Base-by-base conservation (phyloP, 768 basidiomycete genomes). In the Fistulinella prunicolor region DNA sequence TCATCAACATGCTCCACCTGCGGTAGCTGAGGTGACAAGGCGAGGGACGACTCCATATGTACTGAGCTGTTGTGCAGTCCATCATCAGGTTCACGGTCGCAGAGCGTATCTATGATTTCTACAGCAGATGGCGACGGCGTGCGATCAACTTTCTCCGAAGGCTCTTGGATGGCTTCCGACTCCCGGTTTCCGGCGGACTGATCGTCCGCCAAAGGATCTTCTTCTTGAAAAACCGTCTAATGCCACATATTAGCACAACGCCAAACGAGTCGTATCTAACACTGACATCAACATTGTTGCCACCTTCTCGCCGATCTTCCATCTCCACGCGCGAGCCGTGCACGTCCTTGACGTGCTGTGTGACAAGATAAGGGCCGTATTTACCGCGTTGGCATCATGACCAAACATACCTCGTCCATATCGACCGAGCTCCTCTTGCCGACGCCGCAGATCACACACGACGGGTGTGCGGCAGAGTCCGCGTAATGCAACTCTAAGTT, bases 401-500 rank as follows among this genome's bases (percentile, higher is more conserved):
- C 23, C 5, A 38, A 22, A 60, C 59, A 14, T 35, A 64, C 63
- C 53, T 64, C 55, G 4, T 49, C 46, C 50, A 64, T 52, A 6
- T 58, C 58, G 8, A 21, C 35, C 23, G 32, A 1, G 32, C 48
- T 49, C 34, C 45, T 57, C 42, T 35, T 53, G 3, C 63, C 53
- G 19, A 55, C 14, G 5, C 55, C 53, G 24, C 63, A 65, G 34
- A 48, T 28, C 2, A 22, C 22, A 38, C 63, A 64, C 10, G 58
- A 49, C 13, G 58, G 59, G 13, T 64, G 63, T 13, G 43, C 43
- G 16, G 56, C 13, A 20, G 54, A 61, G 4, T 58, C 62, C 16
- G 55, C 35, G 12, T 63, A 65, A 37, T 64, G 63, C 21, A 36
- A 44, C 14, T 54, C 58, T 29, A 64, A 53, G 44, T 29, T 46